Evolutionary conservation across 495 filamentous ascomycete genomes (phyloP), one percentile per base, ranked within the genome.

Genomic region (Aspergillus nanangensis): DNA sequence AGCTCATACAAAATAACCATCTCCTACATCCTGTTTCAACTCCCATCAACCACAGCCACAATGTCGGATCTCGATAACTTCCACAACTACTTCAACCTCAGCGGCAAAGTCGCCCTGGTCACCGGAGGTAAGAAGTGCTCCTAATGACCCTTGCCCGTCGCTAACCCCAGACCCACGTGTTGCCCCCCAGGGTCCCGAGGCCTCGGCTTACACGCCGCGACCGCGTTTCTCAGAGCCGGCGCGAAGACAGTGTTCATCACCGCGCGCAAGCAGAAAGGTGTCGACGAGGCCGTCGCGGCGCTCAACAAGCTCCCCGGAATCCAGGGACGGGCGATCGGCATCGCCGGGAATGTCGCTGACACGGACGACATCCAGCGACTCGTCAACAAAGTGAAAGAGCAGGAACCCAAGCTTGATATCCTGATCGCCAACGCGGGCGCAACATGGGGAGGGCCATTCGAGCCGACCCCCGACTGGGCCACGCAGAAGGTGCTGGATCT

Each of bases 401-500:
- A 71, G 2, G 75, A 76, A 51, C 76, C 82, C 39, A 82, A 86
- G 66, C 73, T 91, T 18, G 79, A 83, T 55, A 79, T 83, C 35
- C 63, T 90, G 41, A 73, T 90, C 43, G 87, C 86, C 31, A 90
- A 90, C 61, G 86, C 86, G 3, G 87, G 86, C 19, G 87, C 87
- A 13, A 85, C 83, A 7, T 91, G 88, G 87, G 87, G 88, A 24
- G 85, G 79, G 59, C 52, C 63, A 7, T 87, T 91, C 60, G 86
- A 90, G 55, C 78, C 75, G 27, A 83, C 88, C 61, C 81, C 85
- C 7, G 88, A 90, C 61, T 52, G 52, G 17, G 87, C 83, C 7
- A 88, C 90, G 60, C 75, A 73, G 10, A 90, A 90, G 68, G 86
- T 92, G 39, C 83, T 91, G 80, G 85, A 90, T 67, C 68, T 92